Evolutionary conservation across 192 early-diverging fungal species (phyloP).

Genomic region (Backusella luteola): DNA sequence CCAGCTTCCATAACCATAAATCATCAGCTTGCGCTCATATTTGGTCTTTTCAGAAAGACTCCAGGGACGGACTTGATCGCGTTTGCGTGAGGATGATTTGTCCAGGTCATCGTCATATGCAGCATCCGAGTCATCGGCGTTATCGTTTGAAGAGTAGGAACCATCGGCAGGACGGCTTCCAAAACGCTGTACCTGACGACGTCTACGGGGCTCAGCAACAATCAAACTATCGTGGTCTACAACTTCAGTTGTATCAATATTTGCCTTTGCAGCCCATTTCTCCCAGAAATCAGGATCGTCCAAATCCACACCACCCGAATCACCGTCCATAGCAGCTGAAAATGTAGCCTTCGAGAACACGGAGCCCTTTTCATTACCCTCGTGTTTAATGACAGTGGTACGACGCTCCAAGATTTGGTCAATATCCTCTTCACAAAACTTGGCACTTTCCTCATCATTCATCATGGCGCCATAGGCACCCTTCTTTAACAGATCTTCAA

Average conservation of each 20-base stretch:
- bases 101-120: constrained; percentile 44
- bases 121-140: constrained; percentile 44
- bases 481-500: constrained; percentile 85
- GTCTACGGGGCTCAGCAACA: constrained; percentile 63
- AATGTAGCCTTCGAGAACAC: constrained; percentile 90
- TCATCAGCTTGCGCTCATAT: constrained; percentile 61
- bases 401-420: constrained; percentile 79
- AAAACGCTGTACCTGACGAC: constrained; percentile 60
- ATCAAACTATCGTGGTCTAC: constrained; percentile 62
- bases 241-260: constrained; percentile 60
- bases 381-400: constrained; percentile 76
- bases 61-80: constrained; percentile 46
- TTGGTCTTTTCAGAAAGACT: constrained; percentile 55
- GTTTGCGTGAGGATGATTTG: constrained; percentile 31
- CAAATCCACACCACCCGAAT: constrained; percentile 61
- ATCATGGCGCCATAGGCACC: constrained; percentile 86
- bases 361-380: constrained; percentile 64
- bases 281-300: constrained; percentile 92
- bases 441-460: constrained; percentile 72
- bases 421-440: constrained; percentile 88
- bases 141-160: constrained; percentile 42
- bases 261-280: constrained; percentile 77
- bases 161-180: constrained; percentile 40
- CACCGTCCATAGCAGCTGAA: constrained; percentile 34
- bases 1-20: constrained; percentile 63